Evolutionary conservation across 2,329 filamentous ascomycete genomes (phyloP).

Genomic region (Trichoderma oligosporum): DNA sequence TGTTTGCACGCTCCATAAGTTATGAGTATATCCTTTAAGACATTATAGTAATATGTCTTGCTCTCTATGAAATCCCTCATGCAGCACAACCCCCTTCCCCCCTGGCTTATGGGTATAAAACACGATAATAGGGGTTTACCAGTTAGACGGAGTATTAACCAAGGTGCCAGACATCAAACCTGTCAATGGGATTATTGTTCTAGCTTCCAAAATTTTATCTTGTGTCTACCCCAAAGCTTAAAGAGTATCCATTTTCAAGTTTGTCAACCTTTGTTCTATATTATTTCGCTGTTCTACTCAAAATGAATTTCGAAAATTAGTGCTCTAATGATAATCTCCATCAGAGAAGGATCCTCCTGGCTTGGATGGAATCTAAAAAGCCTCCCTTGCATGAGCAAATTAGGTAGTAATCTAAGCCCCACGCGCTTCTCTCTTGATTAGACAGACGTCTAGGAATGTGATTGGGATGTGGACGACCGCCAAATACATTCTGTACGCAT

Average conservation of each 20-base stretch:
- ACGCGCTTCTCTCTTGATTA: no score
- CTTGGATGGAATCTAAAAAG: not conserved
- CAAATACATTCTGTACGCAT: no score
- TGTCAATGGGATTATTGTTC: not conserved
- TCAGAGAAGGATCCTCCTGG: not conserved
- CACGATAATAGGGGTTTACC: not conserved
- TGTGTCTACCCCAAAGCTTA: no score
- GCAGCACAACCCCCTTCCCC: no score
- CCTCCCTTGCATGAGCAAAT: slow-evolving; percentile 1
- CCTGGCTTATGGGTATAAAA: not conserved
- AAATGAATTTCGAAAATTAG: not conserved
- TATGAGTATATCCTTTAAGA: not conserved
- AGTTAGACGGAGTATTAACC: not conserved
- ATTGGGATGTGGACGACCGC: no score
- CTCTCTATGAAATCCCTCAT: not conserved
- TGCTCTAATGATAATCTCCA: not conserved
- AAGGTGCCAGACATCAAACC: not conserved
- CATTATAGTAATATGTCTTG: not conserved
- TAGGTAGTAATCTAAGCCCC: not conserved
- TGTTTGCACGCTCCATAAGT: not conserved
- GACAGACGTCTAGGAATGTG: no score
- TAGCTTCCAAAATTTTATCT: no score
- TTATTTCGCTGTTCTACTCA: not conserved
- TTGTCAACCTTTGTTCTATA: no score
- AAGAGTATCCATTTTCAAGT: no score